Conservation (phyloP, 495 filamentous ascomycete genomes). For the Trichoderma reesei region DNA sequence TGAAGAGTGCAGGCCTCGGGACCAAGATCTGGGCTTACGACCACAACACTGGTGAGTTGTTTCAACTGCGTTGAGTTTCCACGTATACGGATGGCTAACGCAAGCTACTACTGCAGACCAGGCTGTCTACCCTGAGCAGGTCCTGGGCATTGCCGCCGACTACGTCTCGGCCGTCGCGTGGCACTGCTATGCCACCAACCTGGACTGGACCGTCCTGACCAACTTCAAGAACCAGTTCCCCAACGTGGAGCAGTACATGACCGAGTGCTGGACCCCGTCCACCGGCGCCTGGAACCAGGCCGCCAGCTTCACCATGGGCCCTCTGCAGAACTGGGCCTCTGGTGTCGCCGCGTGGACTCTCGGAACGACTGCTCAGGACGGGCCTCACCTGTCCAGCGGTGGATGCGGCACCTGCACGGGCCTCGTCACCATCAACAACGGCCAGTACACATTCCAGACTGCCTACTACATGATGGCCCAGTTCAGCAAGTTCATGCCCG, state of each 20-base stretch:
- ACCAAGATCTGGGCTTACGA: slow-evolving; percentile 47
- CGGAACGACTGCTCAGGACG: slow-evolving; percentile 39
- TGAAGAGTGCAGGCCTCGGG: slow-evolving; percentile 29
- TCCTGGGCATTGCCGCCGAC: slow-evolving; percentile 31
- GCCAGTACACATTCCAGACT: slow-evolving; percentile 34
- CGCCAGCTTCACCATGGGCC: slow-evolving; percentile 44
- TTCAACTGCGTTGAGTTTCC: not conserved
- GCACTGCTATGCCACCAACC: slow-evolving; percentile 44
- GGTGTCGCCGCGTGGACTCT: slow-evolving; percentile 46
- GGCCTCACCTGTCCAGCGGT: slow-evolving; percentile 42
- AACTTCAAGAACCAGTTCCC: slow-evolving; percentile 39
- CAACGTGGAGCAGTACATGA: slow-evolving; percentile 44
- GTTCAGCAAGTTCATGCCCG: slow-evolving; percentile 47
- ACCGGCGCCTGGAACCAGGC: slow-evolving; percentile 38
- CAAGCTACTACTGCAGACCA: slow-evolving; percentile 17
- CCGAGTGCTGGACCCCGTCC: slow-evolving; percentile 46
- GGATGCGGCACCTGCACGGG: slow-evolving; percentile 40
- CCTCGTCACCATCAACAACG: slow-evolving; percentile 36
- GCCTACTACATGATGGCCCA: slow-evolving; percentile 51
- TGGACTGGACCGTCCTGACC: slow-evolving; percentile 42
- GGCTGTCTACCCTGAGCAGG: slow-evolving; percentile 38
- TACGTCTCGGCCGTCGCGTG: slow-evolving; percentile 42
- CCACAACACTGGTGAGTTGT: slow-evolving; percentile 42
- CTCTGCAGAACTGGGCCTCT: slow-evolving; percentile 47
- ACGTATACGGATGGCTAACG: not conserved